Evolutionary conservation across 768 basidiomycete genomes (phyloP).

Genomic region (Tulasnella calospora): DNA sequence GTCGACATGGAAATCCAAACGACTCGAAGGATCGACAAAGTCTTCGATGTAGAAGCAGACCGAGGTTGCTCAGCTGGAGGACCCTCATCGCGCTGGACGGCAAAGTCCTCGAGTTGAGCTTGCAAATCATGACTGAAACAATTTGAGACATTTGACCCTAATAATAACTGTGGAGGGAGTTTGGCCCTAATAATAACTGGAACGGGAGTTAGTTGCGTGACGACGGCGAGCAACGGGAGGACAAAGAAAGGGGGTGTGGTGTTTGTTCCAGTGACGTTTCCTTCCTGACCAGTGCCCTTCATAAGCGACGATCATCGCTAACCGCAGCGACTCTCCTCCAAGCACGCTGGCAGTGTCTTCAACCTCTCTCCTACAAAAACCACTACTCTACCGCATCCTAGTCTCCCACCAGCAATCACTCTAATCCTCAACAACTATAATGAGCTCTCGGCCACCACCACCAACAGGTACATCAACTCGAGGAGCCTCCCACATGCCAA

Average conservation of each 20-base stretch:
- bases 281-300: neutral
- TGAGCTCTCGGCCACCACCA: neutral
- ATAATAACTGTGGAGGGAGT: neutral
- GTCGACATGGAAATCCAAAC: neutral
- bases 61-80: no score
- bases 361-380: neutral
- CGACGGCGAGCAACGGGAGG: neutral
- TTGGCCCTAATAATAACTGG: neutral
- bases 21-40: neutral
- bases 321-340: neutral
- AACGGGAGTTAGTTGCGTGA: neutral
- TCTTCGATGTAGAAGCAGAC: neutral
- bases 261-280: neutral
- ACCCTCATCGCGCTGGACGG: no score
- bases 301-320: neutral
- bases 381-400: neutral
- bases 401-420: neutral
- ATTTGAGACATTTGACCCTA: neutral
- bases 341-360: constrained; percentile 17
- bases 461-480: neutral
- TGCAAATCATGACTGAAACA: neutral
- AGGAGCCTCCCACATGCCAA: neutral
- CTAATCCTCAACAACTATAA: neutral
- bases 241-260: neutral
- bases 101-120: neutral